Evolutionary conservation across 225 moss, liverwort and hornwort genomes (phyloP), one percentile per base, ranked within the genome.

Genomic region (Polytrichum formosum): DNA sequence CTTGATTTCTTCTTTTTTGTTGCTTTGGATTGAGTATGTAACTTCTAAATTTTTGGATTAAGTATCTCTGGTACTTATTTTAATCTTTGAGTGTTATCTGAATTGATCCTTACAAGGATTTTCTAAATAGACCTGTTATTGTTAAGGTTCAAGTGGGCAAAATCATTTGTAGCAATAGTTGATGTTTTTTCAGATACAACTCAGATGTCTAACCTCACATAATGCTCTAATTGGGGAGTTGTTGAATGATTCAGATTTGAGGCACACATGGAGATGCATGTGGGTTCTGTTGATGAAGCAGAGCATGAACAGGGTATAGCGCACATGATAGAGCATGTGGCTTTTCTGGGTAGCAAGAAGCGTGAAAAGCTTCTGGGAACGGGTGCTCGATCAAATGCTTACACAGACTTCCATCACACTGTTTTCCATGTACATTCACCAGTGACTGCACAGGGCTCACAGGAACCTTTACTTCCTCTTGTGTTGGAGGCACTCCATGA

Each of bases 231-330:
- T 16, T 61, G 60, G 6, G 60, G 60, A 61, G 3, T 5, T 21
- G 22, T 61, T 61, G 7, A 17, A 76, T 71, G 65, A 25, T 21
- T 0, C 92, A 98, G 98, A 73, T 98, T 98, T 73, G 98, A 98
- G 87, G 98, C 98, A 35, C 98, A 98, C 25, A 98, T 98, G 94
- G 98, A 98, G 87, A 98, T 98, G 98, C 98, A 98, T 78, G 98
- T 98, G 4, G 98, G 98, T 60, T 98, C 98, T 64, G 98, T 98
- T 59, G 98, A 98, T 77, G 98, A 98, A 76, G 78, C 80, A 61
- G 94, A 94, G 65, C 72, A 91, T 56, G 98, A 98, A 81, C 98
- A 98, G 84, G 98, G 98, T 27, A 98, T 98, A 87, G 98, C 98
- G 56, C 98, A 98, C 76, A 98, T 98, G 98, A 98, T 98, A 76